Evolutionary conservation across 371 early-diverging fungal species (phyloP).

Genomic region (Saksenaea oblongispora): DNA sequence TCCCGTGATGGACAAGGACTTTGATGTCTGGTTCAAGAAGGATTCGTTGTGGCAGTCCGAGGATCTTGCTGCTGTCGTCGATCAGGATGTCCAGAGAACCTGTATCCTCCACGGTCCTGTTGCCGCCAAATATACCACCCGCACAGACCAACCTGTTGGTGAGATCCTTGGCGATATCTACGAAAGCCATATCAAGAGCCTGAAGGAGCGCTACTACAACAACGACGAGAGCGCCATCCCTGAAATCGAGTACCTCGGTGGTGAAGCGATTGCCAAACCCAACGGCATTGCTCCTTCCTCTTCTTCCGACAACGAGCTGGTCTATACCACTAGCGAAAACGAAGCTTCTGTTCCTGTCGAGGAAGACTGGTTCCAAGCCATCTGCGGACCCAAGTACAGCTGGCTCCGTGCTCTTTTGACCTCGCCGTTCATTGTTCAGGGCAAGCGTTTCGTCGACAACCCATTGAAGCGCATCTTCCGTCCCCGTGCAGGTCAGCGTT

Average conservation of each 20-base stretch:
- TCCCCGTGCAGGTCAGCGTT: slow-evolving; percentile 83
- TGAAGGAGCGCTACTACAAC: slow-evolving; percentile 81
- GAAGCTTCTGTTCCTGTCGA: slow-evolving; percentile 65
- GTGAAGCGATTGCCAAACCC: slow-evolving; percentile 38
- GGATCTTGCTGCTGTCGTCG: slow-evolving; percentile 89
- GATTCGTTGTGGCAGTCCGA: slow-evolving; percentile 97
- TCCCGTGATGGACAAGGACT: slow-evolving; percentile 89
- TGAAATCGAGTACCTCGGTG: slow-evolving; percentile 83
- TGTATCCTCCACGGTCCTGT: slow-evolving; percentile 96
- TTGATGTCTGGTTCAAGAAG: slow-evolving; percentile 96
- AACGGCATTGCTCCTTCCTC: slow-evolving; percentile 20
- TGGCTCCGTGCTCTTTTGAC: slow-evolving; percentile 92
- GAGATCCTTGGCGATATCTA: slow-evolving; percentile 91
- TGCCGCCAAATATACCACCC: slow-evolving; percentile 79
- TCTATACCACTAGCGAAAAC: slow-evolving; percentile 57
- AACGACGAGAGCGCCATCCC: slow-evolving; percentile 70
- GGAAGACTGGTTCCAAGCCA: slow-evolving; percentile 73
- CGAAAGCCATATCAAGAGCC: slow-evolving; percentile 75
- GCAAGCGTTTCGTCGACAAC: slow-evolving; percentile 76
- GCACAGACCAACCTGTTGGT: slow-evolving; percentile 86
- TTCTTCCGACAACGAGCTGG: slow-evolving; percentile 41
- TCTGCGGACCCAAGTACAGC: slow-evolving; percentile 70
- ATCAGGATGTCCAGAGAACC: slow-evolving; percentile 89
- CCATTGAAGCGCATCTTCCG: slow-evolving; percentile 77
- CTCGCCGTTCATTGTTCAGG: slow-evolving; percentile 82